Evolutionary conservation across 2,329 filamentous ascomycete species (phyloP).

Genomic region (Aureobasidium sp.): DNA sequence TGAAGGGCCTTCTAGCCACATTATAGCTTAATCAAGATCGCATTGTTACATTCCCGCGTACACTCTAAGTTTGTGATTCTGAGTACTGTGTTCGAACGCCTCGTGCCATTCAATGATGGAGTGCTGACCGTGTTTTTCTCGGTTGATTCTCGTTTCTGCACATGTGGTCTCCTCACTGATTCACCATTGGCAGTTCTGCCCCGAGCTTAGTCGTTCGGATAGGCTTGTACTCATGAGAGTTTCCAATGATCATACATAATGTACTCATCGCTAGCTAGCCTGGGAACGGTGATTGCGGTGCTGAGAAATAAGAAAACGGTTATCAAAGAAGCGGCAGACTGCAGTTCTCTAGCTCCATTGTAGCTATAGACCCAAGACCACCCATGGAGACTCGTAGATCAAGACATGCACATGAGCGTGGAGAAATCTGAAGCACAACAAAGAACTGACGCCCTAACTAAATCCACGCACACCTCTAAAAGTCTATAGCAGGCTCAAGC

Average conservation of each 20-base stretch:
- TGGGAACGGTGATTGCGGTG: too few species aligned
- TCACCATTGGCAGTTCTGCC: not conserved
- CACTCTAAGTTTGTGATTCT: not conserved
- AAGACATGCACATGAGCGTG: not conserved
- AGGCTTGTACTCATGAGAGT: too few species aligned
- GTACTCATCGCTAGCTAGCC: too few species aligned
- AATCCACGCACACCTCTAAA: not conserved
- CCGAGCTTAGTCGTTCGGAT: too few species aligned
- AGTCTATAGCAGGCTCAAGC: slow-evolving; percentile 13
- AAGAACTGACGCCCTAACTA: not conserved
- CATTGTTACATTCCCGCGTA: not conserved
- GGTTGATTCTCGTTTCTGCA: not conserved
- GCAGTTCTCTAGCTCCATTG: too few species aligned
- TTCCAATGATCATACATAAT: too few species aligned
- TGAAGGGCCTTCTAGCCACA: not conserved
- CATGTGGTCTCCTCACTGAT: not conserved
- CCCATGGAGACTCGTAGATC: too few species aligned
- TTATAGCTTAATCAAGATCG: not conserved
- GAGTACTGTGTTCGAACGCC: not conserved
- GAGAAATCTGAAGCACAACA: not conserved
- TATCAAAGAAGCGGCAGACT: too few species aligned
- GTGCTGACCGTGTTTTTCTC: too few species aligned
- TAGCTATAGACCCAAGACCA: too few species aligned
- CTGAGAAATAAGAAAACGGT: too few species aligned
- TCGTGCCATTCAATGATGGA: not conserved